These are phyloP conservation scores for Bruguiera hainesii DNA, from an alignment of 441 rosid species.

Conservation along the genomic window DNA sequence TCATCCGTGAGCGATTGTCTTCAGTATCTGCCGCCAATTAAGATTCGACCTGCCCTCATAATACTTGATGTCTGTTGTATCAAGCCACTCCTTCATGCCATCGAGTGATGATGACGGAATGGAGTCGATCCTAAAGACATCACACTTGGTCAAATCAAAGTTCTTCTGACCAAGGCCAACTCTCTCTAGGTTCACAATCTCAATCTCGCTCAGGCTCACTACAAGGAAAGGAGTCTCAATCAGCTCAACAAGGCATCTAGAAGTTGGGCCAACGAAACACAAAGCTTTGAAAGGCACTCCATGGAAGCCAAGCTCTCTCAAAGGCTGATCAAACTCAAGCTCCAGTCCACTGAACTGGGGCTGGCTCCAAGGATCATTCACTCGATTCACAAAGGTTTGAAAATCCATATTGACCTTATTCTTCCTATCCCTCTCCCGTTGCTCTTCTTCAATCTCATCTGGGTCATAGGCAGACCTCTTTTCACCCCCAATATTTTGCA, in stretches of 20 bases:
- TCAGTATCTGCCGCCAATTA: slow-evolving; percentile 87
- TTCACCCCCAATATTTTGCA: slow-evolving; percentile 78
- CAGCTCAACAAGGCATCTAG: slow-evolving; percentile 87
- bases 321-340: slow-evolving; percentile 92
- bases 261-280: slow-evolving; percentile 78
- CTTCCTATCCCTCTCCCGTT: slow-evolving; percentile 76
- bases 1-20: slow-evolving; percentile 82
- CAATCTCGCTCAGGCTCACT: slow-evolving; percentile 77
- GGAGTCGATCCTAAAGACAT: slow-evolving; percentile 82
- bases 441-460: slow-evolving; percentile 93
- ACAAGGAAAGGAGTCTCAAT: slow-evolving; percentile 79
- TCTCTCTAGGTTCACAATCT: slow-evolving; percentile 90
- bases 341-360: slow-evolving; percentile 64
- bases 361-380: slow-evolving; percentile 81
- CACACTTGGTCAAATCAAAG: slow-evolving; percentile 83
- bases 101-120: slow-evolving; percentile 77
- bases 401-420: slow-evolving; percentile 85
- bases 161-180: slow-evolving; percentile 92
- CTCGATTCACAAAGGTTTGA: slow-evolving; percentile 72
- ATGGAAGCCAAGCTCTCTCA: slow-evolving; percentile 85
- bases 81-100: slow-evolving; percentile 92
- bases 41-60: slow-evolving; percentile 90
- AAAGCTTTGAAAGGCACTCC: slow-evolving; percentile 80
- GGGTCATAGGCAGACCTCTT: slow-evolving; percentile 93
- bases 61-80: slow-evolving; percentile 79